Evolutionary conservation across 371 early-diverging fungal species (phyloP), one percentile per base, ranked within the genome.

Genomic region (Lichtheimia hyalospora): DNA sequence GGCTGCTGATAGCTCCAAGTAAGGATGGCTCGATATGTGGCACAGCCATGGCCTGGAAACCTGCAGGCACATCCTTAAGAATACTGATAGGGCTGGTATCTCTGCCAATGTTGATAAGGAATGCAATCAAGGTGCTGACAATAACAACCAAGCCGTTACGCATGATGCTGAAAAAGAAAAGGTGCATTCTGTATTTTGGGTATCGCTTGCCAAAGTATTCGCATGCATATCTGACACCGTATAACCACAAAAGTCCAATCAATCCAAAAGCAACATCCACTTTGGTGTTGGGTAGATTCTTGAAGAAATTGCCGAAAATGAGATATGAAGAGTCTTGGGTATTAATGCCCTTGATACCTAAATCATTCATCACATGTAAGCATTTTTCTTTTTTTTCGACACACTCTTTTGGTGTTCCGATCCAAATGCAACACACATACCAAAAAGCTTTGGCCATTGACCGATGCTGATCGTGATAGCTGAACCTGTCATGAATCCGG

Each of bases 401-500:
- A 10, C 34, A 34, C 10, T 8, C 34, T 34, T 34, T 34, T 34
- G 34, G 34, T 34, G 10, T 34, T 34, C 34, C 34, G 34, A 34
- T 34, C 34, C 34, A 34, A 34, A 6, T 34, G 20, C 23, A 20
- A 18, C 23, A 34, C 10, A 34, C 61, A 16, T 49, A 55, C 55
- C 96, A 62, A 92, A 77, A 49, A 93, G 82, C 23, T 84, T 80
- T 0, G 92, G 87, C 68, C 69, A 73, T 59, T 96, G 95, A 24
- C 87, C 84, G 49, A 90, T 71, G 15, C 87, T 83, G 64, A 96
- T 92, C 52, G 82, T 86, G n/a, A 88, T 72, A 0, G 91, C 91
- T 5, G 90, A 87, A 20, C 90, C 89, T 2, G 86, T 74, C 55
- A 85, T 89, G 58, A 90, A 89, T 0, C 89, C 89, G 14, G 81